phyloP scores from a whole-genome alignment of 345 rosid genomes.

The Citrus sp. region DNA sequence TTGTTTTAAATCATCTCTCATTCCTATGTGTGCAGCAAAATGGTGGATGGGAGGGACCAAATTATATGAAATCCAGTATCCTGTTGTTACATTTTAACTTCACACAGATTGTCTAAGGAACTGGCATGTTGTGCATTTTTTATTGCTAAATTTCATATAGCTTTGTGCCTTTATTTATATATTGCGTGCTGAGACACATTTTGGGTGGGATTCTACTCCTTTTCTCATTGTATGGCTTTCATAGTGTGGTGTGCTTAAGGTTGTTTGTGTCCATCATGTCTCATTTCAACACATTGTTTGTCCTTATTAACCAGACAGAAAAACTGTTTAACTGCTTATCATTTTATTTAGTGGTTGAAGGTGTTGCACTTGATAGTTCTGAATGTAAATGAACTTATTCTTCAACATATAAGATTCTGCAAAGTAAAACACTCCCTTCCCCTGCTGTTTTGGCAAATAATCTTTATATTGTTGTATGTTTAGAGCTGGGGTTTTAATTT shows the following conservation, averaged over 20 bases:
- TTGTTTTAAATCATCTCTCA: background rate
- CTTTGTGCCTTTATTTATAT: background rate
- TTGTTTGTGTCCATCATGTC: background rate
- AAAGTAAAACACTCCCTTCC: background rate
- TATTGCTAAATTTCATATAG: background rate
- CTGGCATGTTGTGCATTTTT: background rate
- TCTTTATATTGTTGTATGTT: background rate
- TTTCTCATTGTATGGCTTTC: background rate
- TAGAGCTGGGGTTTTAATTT: background rate
- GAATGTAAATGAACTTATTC: background rate
- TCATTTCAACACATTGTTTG: background rate
- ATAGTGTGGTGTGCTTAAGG: background rate
- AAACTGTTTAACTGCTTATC: background rate
- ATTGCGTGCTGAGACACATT: background rate
- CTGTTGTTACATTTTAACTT: background rate
- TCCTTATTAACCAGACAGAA: background rate
- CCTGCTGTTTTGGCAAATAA: background rate
- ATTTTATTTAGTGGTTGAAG: background rate
- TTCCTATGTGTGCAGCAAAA: background rate
- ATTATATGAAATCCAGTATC: background rate
- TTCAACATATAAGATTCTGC: background rate
- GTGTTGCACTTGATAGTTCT: background rate
- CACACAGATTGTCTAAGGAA: background rate
- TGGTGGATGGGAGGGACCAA: background rate
- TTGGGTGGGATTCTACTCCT: background rate